Evolutionary conservation across 2,329 filamentous ascomycete genomes (phyloP).

Genomic region (Cercospora sp.): DNA sequence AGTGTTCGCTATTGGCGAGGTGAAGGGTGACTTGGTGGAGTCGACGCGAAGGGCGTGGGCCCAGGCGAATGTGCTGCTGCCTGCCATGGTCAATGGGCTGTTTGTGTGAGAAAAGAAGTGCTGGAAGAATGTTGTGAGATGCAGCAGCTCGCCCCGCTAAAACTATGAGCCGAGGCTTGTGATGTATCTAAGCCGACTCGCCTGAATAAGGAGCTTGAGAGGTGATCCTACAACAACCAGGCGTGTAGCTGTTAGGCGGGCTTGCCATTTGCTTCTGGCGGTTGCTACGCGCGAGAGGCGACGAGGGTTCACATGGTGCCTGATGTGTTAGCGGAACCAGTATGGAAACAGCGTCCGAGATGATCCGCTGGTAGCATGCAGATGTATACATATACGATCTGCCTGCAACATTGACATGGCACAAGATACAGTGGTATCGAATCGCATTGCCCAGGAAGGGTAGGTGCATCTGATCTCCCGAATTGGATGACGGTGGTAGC

Average conservation of each 20-base stretch:
- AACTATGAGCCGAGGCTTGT: conserved; percentile 3
- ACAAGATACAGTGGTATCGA: not conserved
- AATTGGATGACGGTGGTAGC: not conserved
- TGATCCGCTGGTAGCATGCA: not conserved
- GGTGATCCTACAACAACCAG: not conserved
- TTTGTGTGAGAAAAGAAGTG: not conserved
- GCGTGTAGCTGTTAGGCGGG: not conserved
- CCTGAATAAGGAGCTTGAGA: not conserved
- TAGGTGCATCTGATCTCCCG: not conserved
- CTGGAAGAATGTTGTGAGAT: not conserved
- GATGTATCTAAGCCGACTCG: not conserved
- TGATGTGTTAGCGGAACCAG: not conserved
- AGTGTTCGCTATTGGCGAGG: conserved; percentile 34
- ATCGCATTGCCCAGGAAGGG: not conserved
- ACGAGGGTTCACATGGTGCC: not conserved
- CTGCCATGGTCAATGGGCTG: conserved; percentile 22
- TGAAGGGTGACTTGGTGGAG: conserved; percentile 36
- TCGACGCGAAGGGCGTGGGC: conserved; percentile 35
- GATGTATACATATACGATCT: not conserved
- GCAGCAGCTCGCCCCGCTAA: not conserved
- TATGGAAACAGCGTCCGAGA: not conserved
- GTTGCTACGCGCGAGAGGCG: not conserved
- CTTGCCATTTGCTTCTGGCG: not conserved
- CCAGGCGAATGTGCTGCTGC: conserved; percentile 38
- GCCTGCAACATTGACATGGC: no score